Conservation (phyloP, 805 yeast species). For the Dipodascus geniculatus region DNA sequence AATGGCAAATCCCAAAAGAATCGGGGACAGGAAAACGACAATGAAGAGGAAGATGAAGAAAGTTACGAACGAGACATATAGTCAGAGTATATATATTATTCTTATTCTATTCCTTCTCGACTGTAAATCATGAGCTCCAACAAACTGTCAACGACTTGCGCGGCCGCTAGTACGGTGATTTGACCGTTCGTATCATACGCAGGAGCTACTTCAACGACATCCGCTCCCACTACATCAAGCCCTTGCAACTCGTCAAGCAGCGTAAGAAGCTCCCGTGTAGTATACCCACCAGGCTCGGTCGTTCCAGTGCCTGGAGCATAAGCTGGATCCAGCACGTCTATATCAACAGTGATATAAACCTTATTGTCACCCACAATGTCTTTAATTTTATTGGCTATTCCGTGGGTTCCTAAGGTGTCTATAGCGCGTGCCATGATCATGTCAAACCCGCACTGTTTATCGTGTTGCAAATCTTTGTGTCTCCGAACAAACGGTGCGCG, state of each 20-base stretch:
- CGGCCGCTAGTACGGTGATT: conserved; percentile 46
- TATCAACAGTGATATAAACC: conserved; percentile 42
- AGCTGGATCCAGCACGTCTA: conserved; percentile 41
- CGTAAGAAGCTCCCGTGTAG: conserved; percentile 34
- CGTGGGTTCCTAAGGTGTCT: conserved; percentile 47
- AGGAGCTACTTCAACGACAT: conserved; percentile 43
- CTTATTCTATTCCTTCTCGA: no score
- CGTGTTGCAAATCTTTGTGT: conserved; percentile 43
- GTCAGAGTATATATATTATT: no score
- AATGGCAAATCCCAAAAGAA: background rate
- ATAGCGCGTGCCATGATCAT: conserved; percentile 59
- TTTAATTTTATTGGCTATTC: conserved; percentile 41
- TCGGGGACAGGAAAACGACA: conserved; percentile 2
- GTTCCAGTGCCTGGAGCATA: conserved; percentile 44
- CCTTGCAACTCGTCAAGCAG: conserved; percentile 36
- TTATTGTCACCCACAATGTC: conserved; percentile 47
- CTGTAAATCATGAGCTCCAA: conserved; percentile 6
- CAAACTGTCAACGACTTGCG: conserved; percentile 36
- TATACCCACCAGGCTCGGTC: conserved; percentile 43
- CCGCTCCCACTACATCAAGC: conserved; percentile 37
- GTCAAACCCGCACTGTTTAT: conserved; percentile 47
- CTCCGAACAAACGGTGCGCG: conserved; percentile 47
- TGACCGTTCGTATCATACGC: conserved; percentile 41
- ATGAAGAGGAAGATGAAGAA: conserved; percentile 3
- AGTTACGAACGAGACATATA: background rate